Base-by-base conservation (phyloP, 2,329 filamentous ascomycete genomes). In the Sclerotinia spermophila region DNA sequence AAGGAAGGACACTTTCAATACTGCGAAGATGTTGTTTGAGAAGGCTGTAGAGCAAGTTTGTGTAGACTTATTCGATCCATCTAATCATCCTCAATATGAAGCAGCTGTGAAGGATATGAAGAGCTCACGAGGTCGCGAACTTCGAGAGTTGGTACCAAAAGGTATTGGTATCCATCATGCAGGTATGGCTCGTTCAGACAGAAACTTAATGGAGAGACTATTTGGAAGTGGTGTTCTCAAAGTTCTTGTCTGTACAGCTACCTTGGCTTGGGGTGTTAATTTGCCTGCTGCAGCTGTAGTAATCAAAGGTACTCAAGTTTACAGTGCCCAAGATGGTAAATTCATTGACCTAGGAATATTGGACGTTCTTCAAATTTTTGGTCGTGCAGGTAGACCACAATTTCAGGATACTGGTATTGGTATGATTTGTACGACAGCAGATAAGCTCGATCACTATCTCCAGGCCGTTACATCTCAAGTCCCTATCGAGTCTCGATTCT, bases 401-500 rank as follows among this genome's bases (percentile, higher is more conserved):
- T 99, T 97, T 76, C 94, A 98, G 79, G 96, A 98, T 78, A 96
- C 92, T 48, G 96, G 96, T 84, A 97, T 98, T 75, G 96, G 96
- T 74, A 97, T 97, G 85, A 99, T 99, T 74, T 96, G 94, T 77
- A 99, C 96, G 0, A 97, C 93, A 0, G 91, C 94, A n/a, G 94
- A 97, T 80, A 97, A 94, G 79, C 84, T 99, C 13, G 83, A 91
- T 42, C 95, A 99, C 79, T 99, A 99, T 79, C 84, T 98, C 60
- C 91, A 91, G 55, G 94, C 96, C 2, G 92, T 99, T 3, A 99
- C 96, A 15, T 92, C 97, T 74, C 96, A 99, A 79, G 91, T 97
- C 74, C 96, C 96, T 0, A 99, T 99, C 73, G 96, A 99, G 78
- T 98, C 95, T n/a, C 91, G 90, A 71, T 97, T 99, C 78, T 97